phyloP scores from a whole-genome alignment of 2,329 filamentous ascomycete genomes.

The Xylaria sp. region DNA sequence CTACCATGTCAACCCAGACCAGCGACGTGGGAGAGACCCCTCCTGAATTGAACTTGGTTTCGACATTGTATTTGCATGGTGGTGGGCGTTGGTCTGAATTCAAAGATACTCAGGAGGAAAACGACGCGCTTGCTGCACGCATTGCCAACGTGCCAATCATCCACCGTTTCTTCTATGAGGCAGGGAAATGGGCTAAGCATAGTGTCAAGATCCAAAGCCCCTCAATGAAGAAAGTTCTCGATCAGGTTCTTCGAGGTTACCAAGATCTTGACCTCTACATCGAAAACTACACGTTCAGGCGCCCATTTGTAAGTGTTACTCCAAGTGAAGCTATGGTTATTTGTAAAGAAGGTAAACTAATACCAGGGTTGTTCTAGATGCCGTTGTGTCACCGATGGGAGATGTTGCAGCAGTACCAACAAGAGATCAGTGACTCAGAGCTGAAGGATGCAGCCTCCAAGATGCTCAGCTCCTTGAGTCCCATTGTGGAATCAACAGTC shows the following conservation, averaged over 20 bases:
- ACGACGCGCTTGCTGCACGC: slow-evolving; percentile 41
- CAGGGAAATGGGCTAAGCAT: slow-evolving; percentile 49
- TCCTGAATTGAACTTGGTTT: too few relatives aligned
- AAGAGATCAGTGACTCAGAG: background rate
- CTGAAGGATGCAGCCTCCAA: slow-evolving; percentile 35
- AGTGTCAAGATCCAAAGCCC: slow-evolving; percentile 50
- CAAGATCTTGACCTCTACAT: slow-evolving; percentile 51
- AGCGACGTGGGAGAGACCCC: too few relatives aligned
- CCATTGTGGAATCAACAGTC: slow-evolving; percentile 47
- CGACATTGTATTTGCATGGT: too few relatives aligned
- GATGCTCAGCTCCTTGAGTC: slow-evolving; percentile 49
- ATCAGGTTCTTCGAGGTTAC: slow-evolving; percentile 49
- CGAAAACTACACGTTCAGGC: slow-evolving; percentile 49
- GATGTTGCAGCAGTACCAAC: slow-evolving; percentile 38
- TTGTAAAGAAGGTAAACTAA: background rate
- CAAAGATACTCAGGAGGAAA: slow-evolving; percentile 46
- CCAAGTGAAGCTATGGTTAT: background rate
- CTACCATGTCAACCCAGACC: too few relatives aligned
- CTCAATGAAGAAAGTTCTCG: slow-evolving; percentile 48
- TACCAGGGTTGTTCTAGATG: slow-evolving; percentile 49
- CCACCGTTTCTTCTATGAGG: slow-evolving; percentile 46
- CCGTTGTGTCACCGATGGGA: slow-evolving; percentile 54
- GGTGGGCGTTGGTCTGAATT: slow-evolving; percentile 48
- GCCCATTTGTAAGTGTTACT: slow-evolving; percentile 12
- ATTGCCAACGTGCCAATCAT: slow-evolving; percentile 48